Conservation (phyloP, 352 stramenopile genomes). For the Globisporangium heterothallicum region DNA sequence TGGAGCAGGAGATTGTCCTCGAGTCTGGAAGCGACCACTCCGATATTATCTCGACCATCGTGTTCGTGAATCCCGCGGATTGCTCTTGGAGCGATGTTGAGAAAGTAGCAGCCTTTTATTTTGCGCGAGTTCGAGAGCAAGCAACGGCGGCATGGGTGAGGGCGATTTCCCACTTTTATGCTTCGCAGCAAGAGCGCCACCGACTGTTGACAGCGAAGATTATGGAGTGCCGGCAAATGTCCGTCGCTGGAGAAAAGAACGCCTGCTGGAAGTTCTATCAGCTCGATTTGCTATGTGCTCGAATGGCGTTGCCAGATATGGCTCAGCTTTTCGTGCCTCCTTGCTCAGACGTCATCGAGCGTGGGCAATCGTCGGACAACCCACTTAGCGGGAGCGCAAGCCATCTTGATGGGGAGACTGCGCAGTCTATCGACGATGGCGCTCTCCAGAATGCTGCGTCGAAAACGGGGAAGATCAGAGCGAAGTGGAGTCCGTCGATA, state of each 20-base stretch:
- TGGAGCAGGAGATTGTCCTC: conserved; percentile 19
- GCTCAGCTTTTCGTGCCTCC: conserved; percentile 70
- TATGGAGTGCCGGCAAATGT: conserved; percentile 43
- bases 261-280: conserved; percentile 58
- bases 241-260: conserved; percentile 22
- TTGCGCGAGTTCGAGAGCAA: conserved; percentile 51
- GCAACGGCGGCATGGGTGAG: conserved; percentile 65
- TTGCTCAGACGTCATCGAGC: conserved; percentile 56
- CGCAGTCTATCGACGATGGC: conserved; percentile 58
- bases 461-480: conserved; percentile 56
- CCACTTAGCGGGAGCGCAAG: conserved; percentile 6
- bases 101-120: conserved; percentile 42
- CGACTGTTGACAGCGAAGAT: conserved; percentile 50
- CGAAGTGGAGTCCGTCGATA: conserved; percentile 52
- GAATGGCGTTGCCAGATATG: conserved; percentile 69
- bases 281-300: conserved; percentile 76
- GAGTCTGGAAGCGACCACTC: conserved; percentile 8
- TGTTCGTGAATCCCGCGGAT: conserved; percentile 26
- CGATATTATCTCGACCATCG: conserved; percentile 38
- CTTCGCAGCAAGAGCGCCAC: conserved; percentile 50
- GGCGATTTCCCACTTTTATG: conserved; percentile 75
- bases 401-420: conserved; percentile 15
- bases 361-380: conserved; percentile 23
- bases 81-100: conserved; percentile 39
- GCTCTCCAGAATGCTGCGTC: conserved; percentile 52